Percentiles rank a stretch among this genome's conserved stretches.
These are phyloP conservation scores for Pichia sp. DNA, from an alignment of 1,139 yeast species.

Conservation along the genomic window DNA sequence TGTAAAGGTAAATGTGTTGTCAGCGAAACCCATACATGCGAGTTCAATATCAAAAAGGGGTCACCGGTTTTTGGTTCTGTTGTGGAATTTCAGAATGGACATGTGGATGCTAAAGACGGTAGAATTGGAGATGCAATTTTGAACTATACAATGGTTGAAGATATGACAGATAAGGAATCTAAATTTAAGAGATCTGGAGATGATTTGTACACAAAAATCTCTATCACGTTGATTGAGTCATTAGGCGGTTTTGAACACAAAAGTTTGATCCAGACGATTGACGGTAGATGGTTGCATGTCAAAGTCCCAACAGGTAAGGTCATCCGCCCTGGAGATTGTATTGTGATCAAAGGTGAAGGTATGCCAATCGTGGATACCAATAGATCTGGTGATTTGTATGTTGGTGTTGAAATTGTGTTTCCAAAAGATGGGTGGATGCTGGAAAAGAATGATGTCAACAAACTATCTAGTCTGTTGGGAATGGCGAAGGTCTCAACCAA, in stretches of 20 bases:
- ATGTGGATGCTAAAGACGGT: slow-evolving; percentile 61
- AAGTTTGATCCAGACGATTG: slow-evolving; percentile 65
- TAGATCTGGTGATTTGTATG: slow-evolving; percentile 58
- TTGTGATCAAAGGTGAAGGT: slow-evolving; percentile 71
- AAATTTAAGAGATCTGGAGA: slow-evolving; percentile 41
- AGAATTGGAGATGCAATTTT: slow-evolving; percentile 73
- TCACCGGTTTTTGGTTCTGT: slow-evolving; percentile 46
- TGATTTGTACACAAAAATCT: slow-evolving; percentile 55
- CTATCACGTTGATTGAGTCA: slow-evolving; percentile 69
- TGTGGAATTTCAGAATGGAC: slow-evolving; percentile 63
- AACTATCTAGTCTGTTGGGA: slow-evolving; percentile 50
- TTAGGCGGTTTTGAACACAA: slow-evolving; percentile 67
- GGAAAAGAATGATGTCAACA: slow-evolving; percentile 52
- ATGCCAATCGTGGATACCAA: slow-evolving; percentile 52
- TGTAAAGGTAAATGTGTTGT: slow-evolving; percentile 61
- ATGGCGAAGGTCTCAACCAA: slow-evolving; percentile 20
- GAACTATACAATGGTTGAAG: slow-evolving; percentile 23
- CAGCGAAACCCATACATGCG: slow-evolving; percentile 67
- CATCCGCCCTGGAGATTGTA: slow-evolving; percentile 64
- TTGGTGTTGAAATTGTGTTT: slow-evolving; percentile 66
- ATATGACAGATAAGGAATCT: slow-evolving; percentile 21
- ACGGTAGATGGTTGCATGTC: slow-evolving; percentile 63
- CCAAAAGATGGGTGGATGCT: slow-evolving; percentile 78
- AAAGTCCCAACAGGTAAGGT: slow-evolving; percentile 71
- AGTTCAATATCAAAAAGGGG: slow-evolving; percentile 73